A percentile compares a stretch with the other conserved stretches of the same genome.
These are phyloP conservation scores for Cornus kousa DNA, from an alignment of 148 eudicot species.

Conservation along the genomic window DNA sequence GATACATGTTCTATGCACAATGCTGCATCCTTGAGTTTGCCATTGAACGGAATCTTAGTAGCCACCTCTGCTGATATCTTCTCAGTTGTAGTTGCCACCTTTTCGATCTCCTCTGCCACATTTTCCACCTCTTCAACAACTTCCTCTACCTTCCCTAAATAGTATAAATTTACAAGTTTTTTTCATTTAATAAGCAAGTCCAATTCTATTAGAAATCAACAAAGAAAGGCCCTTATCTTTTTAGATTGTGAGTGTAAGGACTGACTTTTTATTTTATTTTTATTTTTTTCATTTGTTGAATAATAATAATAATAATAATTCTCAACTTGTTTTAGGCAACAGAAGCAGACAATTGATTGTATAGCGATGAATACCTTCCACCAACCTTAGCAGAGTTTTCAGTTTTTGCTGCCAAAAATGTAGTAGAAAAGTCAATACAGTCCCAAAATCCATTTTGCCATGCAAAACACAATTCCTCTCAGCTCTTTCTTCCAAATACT, in stretches of 20 bases:
- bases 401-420: slow-evolving; percentile 54
- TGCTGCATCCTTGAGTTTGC: slow-evolving; percentile 50
- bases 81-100: slow-evolving; percentile 56
- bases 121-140: slow-evolving; percentile 49
- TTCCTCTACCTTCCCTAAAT: slow-evolving; percentile 48
- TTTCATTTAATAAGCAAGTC: too few species aligned
- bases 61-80: slow-evolving; percentile 49
- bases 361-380: slow-evolving; percentile 34
- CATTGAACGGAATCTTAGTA: slow-evolving; percentile 39
- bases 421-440: slow-evolving; percentile 35
- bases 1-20: slow-evolving; percentile 45
- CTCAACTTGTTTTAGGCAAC: too few species aligned
- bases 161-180: not conserved
- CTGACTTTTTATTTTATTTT: too few species aligned
- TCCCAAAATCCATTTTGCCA: slow-evolving; percentile 47
- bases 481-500: not conserved
- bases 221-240: too few species aligned
- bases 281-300: too few species aligned
- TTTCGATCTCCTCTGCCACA: slow-evolving; percentile 60
- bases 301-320: too few species aligned
- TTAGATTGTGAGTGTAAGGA: too few species aligned
- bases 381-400: slow-evolving; percentile 41
- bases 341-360: too few species aligned
- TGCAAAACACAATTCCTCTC: slow-evolving; percentile 11
- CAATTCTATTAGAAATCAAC: too few species aligned